phyloP scores from a whole-genome alignment of 352 stramenopile species.

The Globisporangium irregulare region DNA sequence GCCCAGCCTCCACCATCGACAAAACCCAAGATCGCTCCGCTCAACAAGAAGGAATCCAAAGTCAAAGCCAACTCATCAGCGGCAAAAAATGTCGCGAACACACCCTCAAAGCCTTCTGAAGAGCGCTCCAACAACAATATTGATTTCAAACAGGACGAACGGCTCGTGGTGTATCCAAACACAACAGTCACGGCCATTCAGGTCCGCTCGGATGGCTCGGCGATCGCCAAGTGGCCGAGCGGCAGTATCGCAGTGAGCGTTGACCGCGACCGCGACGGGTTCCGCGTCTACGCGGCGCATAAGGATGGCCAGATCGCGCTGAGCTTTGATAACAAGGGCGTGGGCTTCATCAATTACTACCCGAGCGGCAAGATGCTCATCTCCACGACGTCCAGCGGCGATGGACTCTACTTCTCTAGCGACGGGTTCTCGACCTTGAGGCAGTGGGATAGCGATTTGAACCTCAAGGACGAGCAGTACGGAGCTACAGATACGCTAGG shows the following conservation, averaged over 20 bases:
- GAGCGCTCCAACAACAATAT: conserved; percentile 5
- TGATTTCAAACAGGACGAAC: conserved; percentile 39
- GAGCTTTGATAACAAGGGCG: conserved; percentile 60
- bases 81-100: conserved; percentile 10
- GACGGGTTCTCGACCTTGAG: conserved; percentile 43
- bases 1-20: conserved; percentile 27
- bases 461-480: conserved; percentile 43
- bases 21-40: conserved; percentile 14
- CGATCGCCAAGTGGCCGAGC: conserved; percentile 63
- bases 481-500: conserved; percentile 29
- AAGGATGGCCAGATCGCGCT: conserved; percentile 64
- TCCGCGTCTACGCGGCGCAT: conserved; percentile 65
- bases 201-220: conserved; percentile 58
- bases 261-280: conserved; percentile 58
- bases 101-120: not conserved
- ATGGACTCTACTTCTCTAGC: conserved; percentile 55
- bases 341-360: conserved; percentile 80
- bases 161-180: conserved; percentile 41
- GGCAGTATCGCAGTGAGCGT: conserved; percentile 65
- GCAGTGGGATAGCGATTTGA: conserved; percentile 46
- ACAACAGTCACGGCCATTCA: conserved; percentile 49
- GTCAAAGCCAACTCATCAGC: not conserved
- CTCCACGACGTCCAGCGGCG: conserved; percentile 61
- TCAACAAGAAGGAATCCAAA: conserved; percentile 7
- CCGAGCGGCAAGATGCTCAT: conserved; percentile 70